Percentiles rank a stretch among this genome's conserved stretches.
Evolutionary conservation across 2,329 filamentous ascomycete species (phyloP).

Genomic region (Aaosphaeria pasadenensis): DNA sequence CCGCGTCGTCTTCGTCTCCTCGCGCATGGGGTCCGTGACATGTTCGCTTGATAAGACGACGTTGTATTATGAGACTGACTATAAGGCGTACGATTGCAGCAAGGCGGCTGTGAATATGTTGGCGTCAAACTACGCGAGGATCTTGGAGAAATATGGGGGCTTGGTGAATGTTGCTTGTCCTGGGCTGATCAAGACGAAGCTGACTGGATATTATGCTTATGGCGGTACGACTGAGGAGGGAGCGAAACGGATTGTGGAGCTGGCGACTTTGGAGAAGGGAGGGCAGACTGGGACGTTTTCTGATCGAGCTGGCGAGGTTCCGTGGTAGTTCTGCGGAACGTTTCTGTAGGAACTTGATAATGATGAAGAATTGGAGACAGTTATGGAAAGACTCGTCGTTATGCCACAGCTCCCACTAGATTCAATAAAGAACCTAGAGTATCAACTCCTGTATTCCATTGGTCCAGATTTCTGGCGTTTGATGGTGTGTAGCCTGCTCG

Average conservation of each 20-base stretch:
- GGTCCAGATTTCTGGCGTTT: not conserved
- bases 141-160: not conserved
- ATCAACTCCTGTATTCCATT: not conserved
- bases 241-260: not conserved
- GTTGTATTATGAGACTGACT: not conserved
- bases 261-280: not conserved
- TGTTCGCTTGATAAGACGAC: not conserved
- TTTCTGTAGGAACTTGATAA: not conserved
- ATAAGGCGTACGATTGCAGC: not conserved
- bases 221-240: not conserved
- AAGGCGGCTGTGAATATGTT: not conserved
- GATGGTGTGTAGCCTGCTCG: not conserved
- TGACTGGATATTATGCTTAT: not conserved
- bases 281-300: not conserved
- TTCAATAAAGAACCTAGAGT: not conserved
- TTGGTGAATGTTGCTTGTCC: not conserved
- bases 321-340: not conserved
- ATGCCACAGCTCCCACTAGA: not conserved
- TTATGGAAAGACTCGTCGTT: not conserved
- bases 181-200: not conserved
- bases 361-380: not conserved
- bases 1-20: not conserved
- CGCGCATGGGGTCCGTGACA: not conserved
- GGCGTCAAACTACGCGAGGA: not conserved
- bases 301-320: not conserved